phyloP scores from a whole-genome alignment of 768 basidiomycete species.

The Tulasnella sp. region DNA sequence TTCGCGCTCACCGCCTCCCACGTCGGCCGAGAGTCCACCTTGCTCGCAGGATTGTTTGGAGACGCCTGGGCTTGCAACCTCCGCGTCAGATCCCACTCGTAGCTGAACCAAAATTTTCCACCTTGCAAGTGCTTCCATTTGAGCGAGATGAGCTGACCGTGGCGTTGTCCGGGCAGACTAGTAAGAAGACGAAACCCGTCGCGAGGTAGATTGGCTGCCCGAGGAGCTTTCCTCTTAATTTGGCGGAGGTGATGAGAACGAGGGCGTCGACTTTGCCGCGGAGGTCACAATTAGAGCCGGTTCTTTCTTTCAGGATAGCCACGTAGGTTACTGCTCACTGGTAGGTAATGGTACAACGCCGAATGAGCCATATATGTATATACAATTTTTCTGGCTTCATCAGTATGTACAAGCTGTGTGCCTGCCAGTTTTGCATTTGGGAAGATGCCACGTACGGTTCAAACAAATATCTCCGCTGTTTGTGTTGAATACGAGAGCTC shows the following conservation, averaged over 20 bases:
- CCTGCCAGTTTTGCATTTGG: too few relatives aligned
- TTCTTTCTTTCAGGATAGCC: too few relatives aligned
- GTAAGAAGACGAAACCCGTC: constrained; percentile 88
- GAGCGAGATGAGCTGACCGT: constrained; percentile 83
- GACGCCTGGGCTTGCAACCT: constrained; percentile 77
- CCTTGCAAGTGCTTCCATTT: constrained; percentile 79
- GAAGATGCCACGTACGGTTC: constrained; percentile 43
- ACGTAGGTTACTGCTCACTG: constrained; percentile 38
- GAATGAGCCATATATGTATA: constrained; percentile 53
- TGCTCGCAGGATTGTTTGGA: neutral
- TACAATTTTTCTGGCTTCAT: constrained; percentile 47
- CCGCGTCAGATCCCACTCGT: constrained; percentile 86
- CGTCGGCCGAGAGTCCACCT: constrained; percentile 48
- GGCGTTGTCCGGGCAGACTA: constrained; percentile 68
- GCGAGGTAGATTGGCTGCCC: constrained; percentile 87
- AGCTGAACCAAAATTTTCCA: constrained; percentile 86
- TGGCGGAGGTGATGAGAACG: constrained; percentile 82
- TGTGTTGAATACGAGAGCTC: constrained; percentile 46
- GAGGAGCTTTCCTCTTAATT: constrained; percentile 75
- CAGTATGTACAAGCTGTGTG: constrained; percentile 39
- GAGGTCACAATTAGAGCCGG: too few relatives aligned
- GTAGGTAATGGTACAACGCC: constrained; percentile 51
- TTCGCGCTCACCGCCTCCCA: constrained; percentile 69
- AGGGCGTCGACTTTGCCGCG: constrained; percentile 80
- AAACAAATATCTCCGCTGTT: constrained; percentile 45